Evolutionary conservation across 768 basidiomycete genomes (phyloP).

Genomic region (Trametes coccinea): DNA sequence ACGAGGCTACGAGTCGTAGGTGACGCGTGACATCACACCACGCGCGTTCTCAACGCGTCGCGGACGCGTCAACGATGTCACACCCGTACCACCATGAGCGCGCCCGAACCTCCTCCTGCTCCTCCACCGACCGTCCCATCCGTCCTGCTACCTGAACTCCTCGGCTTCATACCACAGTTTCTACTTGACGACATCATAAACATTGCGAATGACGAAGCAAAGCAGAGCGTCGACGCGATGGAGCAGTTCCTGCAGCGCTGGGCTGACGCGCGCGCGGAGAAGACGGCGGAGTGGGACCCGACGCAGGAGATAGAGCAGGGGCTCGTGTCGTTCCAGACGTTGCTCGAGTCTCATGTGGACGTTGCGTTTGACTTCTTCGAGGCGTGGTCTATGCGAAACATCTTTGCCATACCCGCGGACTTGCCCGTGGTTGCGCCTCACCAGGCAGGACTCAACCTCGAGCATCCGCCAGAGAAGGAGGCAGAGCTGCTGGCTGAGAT

Average conservation of each 20-base stretch:
- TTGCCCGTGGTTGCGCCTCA: slow-evolving; percentile 74
- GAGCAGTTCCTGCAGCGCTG: slow-evolving; percentile 75
- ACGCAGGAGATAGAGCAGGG: slow-evolving; percentile 78
- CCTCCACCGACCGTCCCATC: slow-evolving; percentile 38
- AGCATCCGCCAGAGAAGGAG: slow-evolving; percentile 56
- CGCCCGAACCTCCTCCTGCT: background rate
- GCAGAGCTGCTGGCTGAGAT: slow-evolving; percentile 61
- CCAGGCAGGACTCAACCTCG: slow-evolving; percentile 71
- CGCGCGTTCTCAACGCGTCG: slow-evolving; percentile 10
- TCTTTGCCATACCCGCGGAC: slow-evolving; percentile 74
- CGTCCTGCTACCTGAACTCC: slow-evolving; percentile 66
- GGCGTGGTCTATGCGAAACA: slow-evolving; percentile 85
- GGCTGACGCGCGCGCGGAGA: slow-evolving; percentile 63
- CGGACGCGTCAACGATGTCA: slow-evolving; percentile 7
- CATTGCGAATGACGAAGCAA: slow-evolving; percentile 75
- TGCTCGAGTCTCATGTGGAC: slow-evolving; percentile 86
- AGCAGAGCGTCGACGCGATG: slow-evolving; percentile 76
- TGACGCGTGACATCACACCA: slow-evolving; percentile 3
- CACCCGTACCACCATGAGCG: slow-evolving; percentile 24
- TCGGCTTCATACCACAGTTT: slow-evolving; percentile 83
- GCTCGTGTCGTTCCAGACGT: slow-evolving; percentile 81
- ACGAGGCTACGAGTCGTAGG: background rate
- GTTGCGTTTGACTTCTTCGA: slow-evolving; percentile 92
- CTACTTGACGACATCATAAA: slow-evolving; percentile 87
- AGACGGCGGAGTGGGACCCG: slow-evolving; percentile 50